These are phyloP conservation scores for Fusarium coffeatum DNA, from an alignment of 2,329 filamentous ascomycete species.

Conservation along the genomic window DNA sequence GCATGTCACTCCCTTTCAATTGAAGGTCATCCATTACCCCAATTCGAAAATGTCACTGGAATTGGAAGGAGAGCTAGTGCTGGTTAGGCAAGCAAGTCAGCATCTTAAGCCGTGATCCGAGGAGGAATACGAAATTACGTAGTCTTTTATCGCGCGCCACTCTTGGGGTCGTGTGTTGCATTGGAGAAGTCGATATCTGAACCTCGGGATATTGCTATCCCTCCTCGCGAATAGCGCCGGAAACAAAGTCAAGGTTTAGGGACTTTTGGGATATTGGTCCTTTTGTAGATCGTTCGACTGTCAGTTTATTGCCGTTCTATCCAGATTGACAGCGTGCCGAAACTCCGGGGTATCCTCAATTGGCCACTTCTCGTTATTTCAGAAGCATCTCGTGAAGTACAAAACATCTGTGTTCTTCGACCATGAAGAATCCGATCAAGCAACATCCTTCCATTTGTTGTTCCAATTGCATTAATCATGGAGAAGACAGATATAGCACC, in stretches of 20 bases:
- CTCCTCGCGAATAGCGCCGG: slow-evolving; percentile 4
- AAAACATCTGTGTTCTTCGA: neutral
- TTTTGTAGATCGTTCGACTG: slow-evolving; percentile 13
- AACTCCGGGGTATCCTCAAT: slow-evolving; percentile 1
- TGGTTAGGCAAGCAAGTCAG: neutral
- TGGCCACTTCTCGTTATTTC: neutral
- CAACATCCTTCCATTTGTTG: neutral
- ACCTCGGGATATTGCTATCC: neutral
- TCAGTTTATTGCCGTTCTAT: slow-evolving; percentile 2
- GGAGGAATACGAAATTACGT: slow-evolving; percentile 14
- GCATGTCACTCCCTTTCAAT: slow-evolving; percentile 18
- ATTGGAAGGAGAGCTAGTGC: neutral
- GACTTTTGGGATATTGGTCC: slow-evolving; percentile 18
- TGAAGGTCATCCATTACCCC: neutral
- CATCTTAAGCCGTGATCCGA: slow-evolving; percentile 1
- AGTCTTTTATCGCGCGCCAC: neutral
- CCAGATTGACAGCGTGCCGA: slow-evolving; percentile 25
- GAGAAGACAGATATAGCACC: slow-evolving; percentile 2
- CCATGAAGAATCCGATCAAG: neutral
- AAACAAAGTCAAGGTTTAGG: neutral
- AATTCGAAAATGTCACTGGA: neutral
- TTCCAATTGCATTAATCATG: neutral
- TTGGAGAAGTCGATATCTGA: neutral
- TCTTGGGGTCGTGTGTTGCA: neutral
- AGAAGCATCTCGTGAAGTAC: neutral